Evolutionary conservation across 495 filamentous ascomycete genomes (phyloP).

Genomic region (Wilcoxina mikolae): DNA sequence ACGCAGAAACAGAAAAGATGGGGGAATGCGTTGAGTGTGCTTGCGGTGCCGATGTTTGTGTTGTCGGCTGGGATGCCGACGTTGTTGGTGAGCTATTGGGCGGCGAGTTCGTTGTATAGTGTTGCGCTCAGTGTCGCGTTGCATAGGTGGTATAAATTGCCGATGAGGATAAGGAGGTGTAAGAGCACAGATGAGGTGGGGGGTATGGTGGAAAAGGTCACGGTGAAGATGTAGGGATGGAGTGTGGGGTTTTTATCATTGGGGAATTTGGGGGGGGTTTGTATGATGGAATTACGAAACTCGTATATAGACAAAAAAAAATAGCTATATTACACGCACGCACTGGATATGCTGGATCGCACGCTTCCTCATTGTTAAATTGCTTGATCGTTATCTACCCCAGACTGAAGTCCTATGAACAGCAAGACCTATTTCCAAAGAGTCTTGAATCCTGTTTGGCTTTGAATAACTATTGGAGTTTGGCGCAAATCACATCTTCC

Average conservation of each 20-base stretch:
- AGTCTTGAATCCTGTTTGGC: no score
- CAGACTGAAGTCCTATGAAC: no score
- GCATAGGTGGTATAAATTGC: background rate
- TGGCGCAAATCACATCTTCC: no score
- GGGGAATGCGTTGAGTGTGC: background rate
- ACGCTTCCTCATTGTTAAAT: no score
- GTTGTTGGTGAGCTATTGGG: slow-evolving; percentile 5
- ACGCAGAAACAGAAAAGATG: background rate
- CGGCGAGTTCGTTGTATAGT: background rate
- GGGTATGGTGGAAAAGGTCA: slow-evolving; percentile 12
- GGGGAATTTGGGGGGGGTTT: background rate
- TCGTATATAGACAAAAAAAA: no score
- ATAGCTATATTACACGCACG: no score
- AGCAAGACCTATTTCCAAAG: no score
- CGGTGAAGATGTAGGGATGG: background rate
- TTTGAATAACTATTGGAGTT: no score
- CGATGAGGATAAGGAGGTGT: background rate
- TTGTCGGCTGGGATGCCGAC: background rate
- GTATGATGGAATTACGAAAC: background rate
- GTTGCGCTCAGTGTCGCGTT: background rate
- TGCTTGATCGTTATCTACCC: no score
- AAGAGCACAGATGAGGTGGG: slow-evolving; percentile 4
- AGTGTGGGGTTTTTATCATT: background rate
- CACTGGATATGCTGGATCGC: no score
- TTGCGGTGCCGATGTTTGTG: background rate